Evolutionary conservation across 441 rosid species (phyloP).

Genomic region (Adansonia grandidieri): DNA sequence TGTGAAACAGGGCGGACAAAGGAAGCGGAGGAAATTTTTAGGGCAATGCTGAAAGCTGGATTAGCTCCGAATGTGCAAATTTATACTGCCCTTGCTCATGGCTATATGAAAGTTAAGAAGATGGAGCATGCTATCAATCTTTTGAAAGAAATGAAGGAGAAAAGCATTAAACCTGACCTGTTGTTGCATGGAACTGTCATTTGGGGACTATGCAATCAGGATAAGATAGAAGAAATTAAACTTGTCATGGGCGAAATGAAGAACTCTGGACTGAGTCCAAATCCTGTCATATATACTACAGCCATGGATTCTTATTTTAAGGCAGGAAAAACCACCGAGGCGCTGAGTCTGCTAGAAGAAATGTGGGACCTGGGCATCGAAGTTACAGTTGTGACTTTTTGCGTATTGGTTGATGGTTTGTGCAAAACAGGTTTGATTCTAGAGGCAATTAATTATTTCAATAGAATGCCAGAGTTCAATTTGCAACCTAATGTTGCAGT

Average conservation of each 20-base stretch:
- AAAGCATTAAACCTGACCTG: slow-evolving; percentile 55
- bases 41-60: slow-evolving; percentile 50
- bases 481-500: slow-evolving; percentile 63
- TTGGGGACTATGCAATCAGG: slow-evolving; percentile 62
- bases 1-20: slow-evolving; percentile 53
- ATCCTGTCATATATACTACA: slow-evolving; percentile 57
- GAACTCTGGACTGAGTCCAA: slow-evolving; percentile 49
- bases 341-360: slow-evolving; percentile 51
- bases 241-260: slow-evolving; percentile 58
- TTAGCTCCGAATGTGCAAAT: slow-evolving; percentile 56
- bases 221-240: slow-evolving; percentile 57
- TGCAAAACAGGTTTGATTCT: slow-evolving; percentile 64
- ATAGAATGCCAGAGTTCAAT: slow-evolving; percentile 48
- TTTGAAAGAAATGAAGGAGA: slow-evolving; percentile 54
- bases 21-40: slow-evolving; percentile 66
- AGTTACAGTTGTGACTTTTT: slow-evolving; percentile 65
- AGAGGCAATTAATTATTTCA: slow-evolving; percentile 58
- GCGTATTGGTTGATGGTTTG: slow-evolving; percentile 72
- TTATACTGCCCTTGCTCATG: slow-evolving; percentile 66
- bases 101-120: slow-evolving; percentile 57
- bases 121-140: slow-evolving; percentile 56
- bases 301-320: slow-evolving; percentile 71
- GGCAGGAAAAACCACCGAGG: slow-evolving; percentile 51
- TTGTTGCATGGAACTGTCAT: slow-evolving; percentile 65
- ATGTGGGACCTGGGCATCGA: slow-evolving; percentile 51